These are phyloP conservation scores for Pseudocercospora crystallina DNA, from an alignment of 2,329 filamentous ascomycete species.

Conservation along the genomic window DNA sequence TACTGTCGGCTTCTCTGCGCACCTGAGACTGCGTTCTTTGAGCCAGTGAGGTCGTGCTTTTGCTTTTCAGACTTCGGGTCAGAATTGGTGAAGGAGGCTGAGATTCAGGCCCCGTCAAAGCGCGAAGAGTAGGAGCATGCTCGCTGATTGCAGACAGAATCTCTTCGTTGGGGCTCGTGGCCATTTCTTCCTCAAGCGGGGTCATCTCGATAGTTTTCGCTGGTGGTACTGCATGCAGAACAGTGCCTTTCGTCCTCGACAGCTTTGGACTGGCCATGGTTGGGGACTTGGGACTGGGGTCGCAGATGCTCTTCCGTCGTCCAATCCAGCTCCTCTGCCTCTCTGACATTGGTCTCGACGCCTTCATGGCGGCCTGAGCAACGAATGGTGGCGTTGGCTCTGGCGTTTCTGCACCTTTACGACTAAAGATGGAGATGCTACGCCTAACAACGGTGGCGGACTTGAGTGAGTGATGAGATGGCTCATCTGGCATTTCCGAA, in stretches of 20 bases:
- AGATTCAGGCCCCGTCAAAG: conserved; percentile 22
- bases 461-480: background rate
- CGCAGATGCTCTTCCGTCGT: conserved; percentile 14
- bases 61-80: conserved; percentile 11
- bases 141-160: conserved; percentile 38
- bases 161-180: conserved; percentile 41
- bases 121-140: conserved; percentile 9
- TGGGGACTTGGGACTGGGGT: background rate
- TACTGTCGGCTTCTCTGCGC: conserved; percentile 30
- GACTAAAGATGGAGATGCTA: conserved; percentile 39
- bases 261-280: background rate
- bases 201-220: conserved; percentile 31
- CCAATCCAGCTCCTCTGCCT: conserved; percentile 28
- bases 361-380: conserved; percentile 19
- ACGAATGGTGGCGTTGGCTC: conserved; percentile 24
- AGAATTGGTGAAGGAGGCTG: conserved; percentile 25
- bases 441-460: conserved; percentile 21
- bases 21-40: conserved; percentile 24
- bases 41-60: conserved; percentile 7
- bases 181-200: conserved; percentile 38
- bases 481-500: too few relatives aligned
- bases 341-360: conserved; percentile 23
- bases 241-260: conserved; percentile 24
- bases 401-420: conserved; percentile 32
- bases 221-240: conserved; percentile 35